Conservation (phyloP, 352 stramenopile species). For the Globisporangium irregulare region DNA sequence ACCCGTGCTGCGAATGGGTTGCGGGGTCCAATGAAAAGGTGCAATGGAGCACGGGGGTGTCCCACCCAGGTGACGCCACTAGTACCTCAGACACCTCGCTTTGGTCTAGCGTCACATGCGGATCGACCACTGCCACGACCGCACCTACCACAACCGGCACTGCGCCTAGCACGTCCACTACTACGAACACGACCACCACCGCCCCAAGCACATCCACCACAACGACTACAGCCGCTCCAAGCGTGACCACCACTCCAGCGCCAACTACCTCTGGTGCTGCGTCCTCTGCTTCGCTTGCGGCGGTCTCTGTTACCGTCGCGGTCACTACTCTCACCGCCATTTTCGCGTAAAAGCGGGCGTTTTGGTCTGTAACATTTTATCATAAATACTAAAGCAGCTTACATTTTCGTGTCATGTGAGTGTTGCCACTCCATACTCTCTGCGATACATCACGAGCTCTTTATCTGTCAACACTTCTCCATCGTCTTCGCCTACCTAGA, state of each 20-base stretch:
- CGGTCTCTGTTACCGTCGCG: no score
- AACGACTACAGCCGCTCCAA: not conserved
- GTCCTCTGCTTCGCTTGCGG: no score
- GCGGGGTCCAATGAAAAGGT: no score
- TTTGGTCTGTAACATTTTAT: not conserved
- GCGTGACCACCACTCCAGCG: not conserved
- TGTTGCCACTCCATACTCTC: not conserved
- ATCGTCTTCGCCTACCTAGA: no score
- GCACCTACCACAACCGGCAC: not conserved
- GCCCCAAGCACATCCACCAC: not conserved
- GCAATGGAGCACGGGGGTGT: no score
- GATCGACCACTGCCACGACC: no score
- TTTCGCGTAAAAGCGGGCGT: not conserved
- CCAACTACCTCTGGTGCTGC: not conserved
- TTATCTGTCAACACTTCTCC: not conserved
- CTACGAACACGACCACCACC: not conserved
- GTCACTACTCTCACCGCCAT: no score
- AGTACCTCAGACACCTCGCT: no score
- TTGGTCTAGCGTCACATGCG: no score
- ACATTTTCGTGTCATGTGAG: not conserved
- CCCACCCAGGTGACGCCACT: no score
- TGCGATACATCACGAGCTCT: not conserved
- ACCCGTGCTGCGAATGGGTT: conserved; percentile 32
- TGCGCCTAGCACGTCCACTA: not conserved
- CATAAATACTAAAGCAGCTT: not conserved